Percentiles rank a stretch among this genome's conserved stretches.
These are phyloP conservation scores for Boletus bicolor DNA, from an alignment of 768 basidiomycete genomes.

Conservation along the genomic window DNA sequence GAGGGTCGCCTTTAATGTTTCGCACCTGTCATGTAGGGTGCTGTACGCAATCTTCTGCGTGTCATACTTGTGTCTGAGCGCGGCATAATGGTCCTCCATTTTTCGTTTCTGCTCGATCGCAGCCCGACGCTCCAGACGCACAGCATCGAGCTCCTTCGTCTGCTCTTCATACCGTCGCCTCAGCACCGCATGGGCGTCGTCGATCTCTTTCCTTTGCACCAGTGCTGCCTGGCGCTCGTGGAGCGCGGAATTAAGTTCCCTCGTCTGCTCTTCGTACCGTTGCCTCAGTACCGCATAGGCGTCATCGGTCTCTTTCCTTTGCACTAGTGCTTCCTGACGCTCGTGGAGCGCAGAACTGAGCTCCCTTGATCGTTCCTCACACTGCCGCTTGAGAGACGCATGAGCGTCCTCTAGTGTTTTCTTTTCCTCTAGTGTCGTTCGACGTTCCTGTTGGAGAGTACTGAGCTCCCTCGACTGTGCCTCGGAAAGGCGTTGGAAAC, in stretches of 20 bases:
- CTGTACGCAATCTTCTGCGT: constrained; percentile 15
- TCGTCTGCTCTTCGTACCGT: constrained; percentile 10
- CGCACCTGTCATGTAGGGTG: constrained; percentile 3
- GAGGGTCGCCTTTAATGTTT: constrained; percentile 28
- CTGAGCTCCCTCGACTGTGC: constrained; percentile 7
- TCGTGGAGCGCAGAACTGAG: constrained; percentile 1
- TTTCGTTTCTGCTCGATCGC: constrained; percentile 4
- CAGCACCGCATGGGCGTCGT: constrained; percentile 17
- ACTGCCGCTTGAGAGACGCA: constrained; percentile 1
- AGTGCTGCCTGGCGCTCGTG: constrained; percentile 5
- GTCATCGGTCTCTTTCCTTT: constrained; percentile 8
- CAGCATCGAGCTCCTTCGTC: constrained; percentile 3
- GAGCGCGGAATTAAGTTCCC: not conserved
- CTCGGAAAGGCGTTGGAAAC: not conserved
- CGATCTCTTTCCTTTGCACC: constrained; percentile 3
- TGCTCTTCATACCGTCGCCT: constrained; percentile 14
- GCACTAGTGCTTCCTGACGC: not conserved
- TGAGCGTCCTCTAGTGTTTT: not conserved
- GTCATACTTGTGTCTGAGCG: constrained; percentile 11
- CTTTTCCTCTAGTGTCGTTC: constrained; percentile 6
- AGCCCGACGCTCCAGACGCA: constrained; percentile 1
- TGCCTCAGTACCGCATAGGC: constrained; percentile 18
- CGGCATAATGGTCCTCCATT: not conserved
- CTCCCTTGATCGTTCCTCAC: constrained; percentile 8
- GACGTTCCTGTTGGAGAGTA: constrained; percentile 2